Conservation (phyloP, 1,139 yeast species). For the Candida labiduridarum region DNA sequence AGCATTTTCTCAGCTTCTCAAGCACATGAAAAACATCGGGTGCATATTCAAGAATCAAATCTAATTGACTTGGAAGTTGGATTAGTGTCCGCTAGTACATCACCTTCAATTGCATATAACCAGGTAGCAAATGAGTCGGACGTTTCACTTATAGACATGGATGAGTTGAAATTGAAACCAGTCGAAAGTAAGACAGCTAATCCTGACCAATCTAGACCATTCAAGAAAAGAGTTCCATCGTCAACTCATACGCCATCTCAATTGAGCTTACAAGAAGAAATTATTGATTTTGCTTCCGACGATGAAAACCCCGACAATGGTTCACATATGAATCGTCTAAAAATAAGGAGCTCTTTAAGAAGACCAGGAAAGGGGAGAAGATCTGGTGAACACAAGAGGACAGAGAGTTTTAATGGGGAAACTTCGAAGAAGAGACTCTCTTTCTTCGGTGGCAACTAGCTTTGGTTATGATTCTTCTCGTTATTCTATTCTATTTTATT, state of each 20-base stretch:
- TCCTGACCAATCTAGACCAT: constrained; percentile 25
- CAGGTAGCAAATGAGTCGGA: constrained; percentile 20
- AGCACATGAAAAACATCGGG: not conserved
- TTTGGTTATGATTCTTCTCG: not conserved
- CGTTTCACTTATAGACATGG: constrained; percentile 37
- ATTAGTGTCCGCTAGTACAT: constrained; percentile 33
- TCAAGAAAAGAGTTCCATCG: constrained; percentile 37
- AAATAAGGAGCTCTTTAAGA: constrained; percentile 45
- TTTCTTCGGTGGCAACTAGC: constrained; percentile 27
- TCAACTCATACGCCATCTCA: constrained; percentile 32
- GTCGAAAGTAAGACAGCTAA: not conserved
- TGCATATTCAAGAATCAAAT: constrained; percentile 20
- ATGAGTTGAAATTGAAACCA: constrained; percentile 18
- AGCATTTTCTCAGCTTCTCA: constrained; percentile 7
- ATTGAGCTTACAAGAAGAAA: constrained; percentile 45
- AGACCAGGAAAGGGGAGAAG: constrained; percentile 33
- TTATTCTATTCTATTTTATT: not conserved
- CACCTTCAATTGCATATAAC: constrained; percentile 23
- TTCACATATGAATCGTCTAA: constrained; percentile 43
- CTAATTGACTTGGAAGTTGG: constrained; percentile 46
- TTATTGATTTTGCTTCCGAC: constrained; percentile 51
- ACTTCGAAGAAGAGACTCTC: constrained; percentile 30
- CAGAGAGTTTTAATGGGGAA: constrained; percentile 33
- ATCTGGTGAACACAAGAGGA: constrained; percentile 36
- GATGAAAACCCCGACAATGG: constrained; percentile 46